phyloP scores from a whole-genome alignment of 257 asterid genomes.

The Penstemon eatonii region DNA sequence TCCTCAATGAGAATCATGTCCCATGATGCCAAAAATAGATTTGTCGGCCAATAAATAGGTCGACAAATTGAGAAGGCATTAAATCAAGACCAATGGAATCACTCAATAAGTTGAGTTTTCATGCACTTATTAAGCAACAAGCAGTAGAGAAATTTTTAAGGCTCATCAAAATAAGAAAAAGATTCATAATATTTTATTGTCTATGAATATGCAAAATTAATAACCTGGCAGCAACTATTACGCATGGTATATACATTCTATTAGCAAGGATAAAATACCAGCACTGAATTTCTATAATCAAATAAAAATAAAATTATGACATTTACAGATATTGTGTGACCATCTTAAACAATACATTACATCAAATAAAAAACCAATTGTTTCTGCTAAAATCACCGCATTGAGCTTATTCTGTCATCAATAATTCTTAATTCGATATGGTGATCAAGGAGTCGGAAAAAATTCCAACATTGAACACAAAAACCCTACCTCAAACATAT shows the following conservation, averaged over 20 bases:
- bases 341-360: background rate
- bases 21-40: background rate
- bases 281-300: background rate
- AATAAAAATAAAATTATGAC: background rate
- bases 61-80: conserved; percentile 10
- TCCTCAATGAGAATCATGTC: background rate
- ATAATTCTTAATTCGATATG: conserved; percentile 3
- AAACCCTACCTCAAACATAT: background rate
- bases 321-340: background rate
- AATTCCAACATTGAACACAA: conserved; percentile 23
- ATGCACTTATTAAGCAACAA: conserved; percentile 16
- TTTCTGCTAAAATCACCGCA: conserved; percentile 9
- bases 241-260: background rate
- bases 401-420: conserved; percentile 8
- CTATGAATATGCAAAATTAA: no score
- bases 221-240: background rate
- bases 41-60: conserved; percentile 2
- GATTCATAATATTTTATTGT: background rate
- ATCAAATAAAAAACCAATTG: conserved; percentile 3
- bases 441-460: conserved; percentile 13
- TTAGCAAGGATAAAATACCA: conserved; percentile 2
- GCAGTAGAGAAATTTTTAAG: conserved; percentile 1
- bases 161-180: background rate
- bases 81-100: background rate
- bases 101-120: background rate